A percentile compares a stretch with the other conserved stretches of the same genome.
These are phyloP conservation scores for Phellopilus nigrolimitatus DNA, from an alignment of 1,284 basidiomycete genomes.

Conservation along the genomic window DNA sequence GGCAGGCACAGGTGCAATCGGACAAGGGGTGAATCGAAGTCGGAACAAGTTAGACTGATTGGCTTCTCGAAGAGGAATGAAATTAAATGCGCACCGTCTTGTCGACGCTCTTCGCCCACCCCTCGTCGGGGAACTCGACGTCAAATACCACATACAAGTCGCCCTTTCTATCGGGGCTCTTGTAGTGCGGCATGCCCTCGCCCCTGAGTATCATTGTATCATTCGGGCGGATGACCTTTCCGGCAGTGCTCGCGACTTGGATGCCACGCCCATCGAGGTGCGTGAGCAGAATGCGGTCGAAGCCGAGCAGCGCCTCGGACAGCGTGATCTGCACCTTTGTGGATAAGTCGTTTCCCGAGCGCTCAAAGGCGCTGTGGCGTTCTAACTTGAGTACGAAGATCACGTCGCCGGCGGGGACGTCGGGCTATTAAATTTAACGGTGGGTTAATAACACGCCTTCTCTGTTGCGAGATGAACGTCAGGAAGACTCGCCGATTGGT, in stretches of 20 bases:
- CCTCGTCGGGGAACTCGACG: conserved; percentile 78
- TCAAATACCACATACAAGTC: conserved; percentile 79
- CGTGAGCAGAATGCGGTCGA: conserved; percentile 80
- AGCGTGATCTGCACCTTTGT: conserved; percentile 78
- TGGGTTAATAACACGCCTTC: conserved; percentile 1
- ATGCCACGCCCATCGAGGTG: conserved; percentile 90
- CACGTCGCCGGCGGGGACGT: conserved; percentile 80
- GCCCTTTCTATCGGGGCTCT: conserved; percentile 64
- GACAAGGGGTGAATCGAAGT: conserved; percentile 11
- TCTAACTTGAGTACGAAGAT: conserved; percentile 75
- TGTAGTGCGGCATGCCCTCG: conserved; percentile 84
- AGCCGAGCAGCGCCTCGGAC: conserved; percentile 90
- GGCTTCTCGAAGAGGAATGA: background rate
- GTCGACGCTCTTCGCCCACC: conserved; percentile 64
- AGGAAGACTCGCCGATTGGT: conserved; percentile 64
- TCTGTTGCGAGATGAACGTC: background rate
- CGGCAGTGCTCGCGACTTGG: conserved; percentile 63
- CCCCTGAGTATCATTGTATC: conserved; percentile 71
- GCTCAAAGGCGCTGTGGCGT: conserved; percentile 75
- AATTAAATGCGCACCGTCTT: conserved; percentile 38
- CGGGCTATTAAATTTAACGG: conserved; percentile 50
- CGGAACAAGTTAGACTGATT: no score
- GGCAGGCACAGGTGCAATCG: background rate
- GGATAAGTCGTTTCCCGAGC: conserved; percentile 73
- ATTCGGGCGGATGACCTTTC: conserved; percentile 72